phyloP scores from a whole-genome alignment of 2,329 filamentous ascomycete species.

The Iodosphaeria phyllophila region DNA sequence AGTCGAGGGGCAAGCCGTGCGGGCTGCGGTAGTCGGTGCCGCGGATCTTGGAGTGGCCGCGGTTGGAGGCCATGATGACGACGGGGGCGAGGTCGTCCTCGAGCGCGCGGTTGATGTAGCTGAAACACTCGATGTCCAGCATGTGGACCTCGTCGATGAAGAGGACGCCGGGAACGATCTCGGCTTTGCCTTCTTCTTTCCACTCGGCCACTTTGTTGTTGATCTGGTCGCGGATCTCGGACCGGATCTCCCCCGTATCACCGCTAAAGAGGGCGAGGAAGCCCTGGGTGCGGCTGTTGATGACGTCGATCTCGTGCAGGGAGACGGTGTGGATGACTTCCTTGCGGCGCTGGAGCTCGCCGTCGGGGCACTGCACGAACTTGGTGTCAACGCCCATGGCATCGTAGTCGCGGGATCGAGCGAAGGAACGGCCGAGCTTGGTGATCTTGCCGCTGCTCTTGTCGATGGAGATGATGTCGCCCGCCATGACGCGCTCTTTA shows the following conservation, averaged over 20 bases:
- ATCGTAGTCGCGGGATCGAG: conserved; percentile 91
- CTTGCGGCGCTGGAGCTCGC: conserved; percentile 90
- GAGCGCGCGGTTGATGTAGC: conserved; percentile 90
- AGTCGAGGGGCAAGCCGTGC: conserved; percentile 86
- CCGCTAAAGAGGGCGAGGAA: conserved; percentile 95
- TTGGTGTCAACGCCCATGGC: conserved; percentile 98
- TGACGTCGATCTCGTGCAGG: conserved; percentile 96
- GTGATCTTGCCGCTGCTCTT: conserved; percentile 97
- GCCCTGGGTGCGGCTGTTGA: conserved; percentile 96
- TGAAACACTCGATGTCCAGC: conserved; percentile 98
- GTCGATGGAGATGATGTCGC: conserved; percentile 96
- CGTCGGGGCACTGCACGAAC: conserved; percentile 93
- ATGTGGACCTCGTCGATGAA: conserved; percentile 99
- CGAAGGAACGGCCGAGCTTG: conserved; percentile 88
- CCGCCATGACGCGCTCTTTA: conserved; percentile 96
- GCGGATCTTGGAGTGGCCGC: conserved; percentile 76
- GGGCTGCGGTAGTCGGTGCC: conserved; percentile 88
- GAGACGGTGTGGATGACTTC: conserved; percentile 95
- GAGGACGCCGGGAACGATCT: conserved; percentile 89
- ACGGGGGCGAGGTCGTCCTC: conserved; percentile 91
- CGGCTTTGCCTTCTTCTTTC: conserved; percentile 98
- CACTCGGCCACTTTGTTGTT: conserved; percentile 97
- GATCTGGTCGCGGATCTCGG: conserved; percentile 95
- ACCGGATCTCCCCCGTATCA: conserved; percentile 93
- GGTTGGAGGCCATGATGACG: conserved; percentile 98